Conservation (phyloP, 1,284 basidiomycete genomes). For the Boletellus deceptivus region DNA sequence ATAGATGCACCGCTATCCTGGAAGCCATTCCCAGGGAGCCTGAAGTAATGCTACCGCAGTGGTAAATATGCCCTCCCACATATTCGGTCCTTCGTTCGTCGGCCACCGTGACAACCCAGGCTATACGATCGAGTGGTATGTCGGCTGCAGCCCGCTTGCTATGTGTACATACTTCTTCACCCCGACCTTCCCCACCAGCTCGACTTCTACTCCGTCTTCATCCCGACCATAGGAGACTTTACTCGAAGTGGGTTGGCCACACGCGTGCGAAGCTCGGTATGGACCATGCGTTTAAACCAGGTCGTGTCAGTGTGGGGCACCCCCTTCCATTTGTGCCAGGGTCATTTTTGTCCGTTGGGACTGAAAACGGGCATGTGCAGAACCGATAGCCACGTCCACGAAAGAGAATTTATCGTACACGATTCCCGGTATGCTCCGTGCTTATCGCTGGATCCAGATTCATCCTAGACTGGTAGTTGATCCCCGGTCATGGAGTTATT, state of each 20-base stretch:
- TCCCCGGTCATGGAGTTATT: constrained; percentile 81
- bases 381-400: constrained; percentile 72
- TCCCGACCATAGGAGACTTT: constrained; percentile 56
- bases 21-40: too few relatives aligned
- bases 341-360: neutral
- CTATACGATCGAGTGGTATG: constrained; percentile 19
- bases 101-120: too few relatives aligned
- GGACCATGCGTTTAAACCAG: neutral
- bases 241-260: constrained; percentile 43
- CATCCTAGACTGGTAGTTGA: constrained; percentile 45
- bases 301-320: too few relatives aligned
- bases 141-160: neutral
- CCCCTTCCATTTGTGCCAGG: neutral
- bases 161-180: too few relatives aligned
- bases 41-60: too few relatives aligned
- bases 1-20: too few relatives aligned
- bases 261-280: neutral
- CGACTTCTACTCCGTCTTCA: constrained; percentile 50
- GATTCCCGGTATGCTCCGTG: constrained; percentile 54
- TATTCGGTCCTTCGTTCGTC: too few relatives aligned
- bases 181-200: constrained; percentile 19
- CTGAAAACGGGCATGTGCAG: constrained; percentile 57
- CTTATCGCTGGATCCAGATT: neutral
- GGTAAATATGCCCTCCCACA: too few relatives aligned
- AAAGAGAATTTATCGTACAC: constrained; percentile 70